Evolutionary conservation across 2,329 filamentous ascomycete genomes (phyloP).

Genomic region (Capronia americana): DNA sequence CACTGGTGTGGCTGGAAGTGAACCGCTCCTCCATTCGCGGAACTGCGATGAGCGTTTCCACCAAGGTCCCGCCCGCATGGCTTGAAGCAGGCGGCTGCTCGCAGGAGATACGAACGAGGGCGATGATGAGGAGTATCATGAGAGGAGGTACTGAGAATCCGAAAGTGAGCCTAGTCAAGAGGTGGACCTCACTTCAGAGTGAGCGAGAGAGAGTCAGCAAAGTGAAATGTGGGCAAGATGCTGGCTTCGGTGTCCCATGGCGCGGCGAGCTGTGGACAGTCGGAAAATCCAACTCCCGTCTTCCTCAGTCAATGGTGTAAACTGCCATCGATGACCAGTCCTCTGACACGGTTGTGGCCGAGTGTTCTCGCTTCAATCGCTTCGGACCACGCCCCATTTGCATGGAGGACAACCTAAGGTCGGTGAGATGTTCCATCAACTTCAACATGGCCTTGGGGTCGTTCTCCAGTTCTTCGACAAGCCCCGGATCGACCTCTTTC

Average conservation of each 20-base stretch:
- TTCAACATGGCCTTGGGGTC: constrained; percentile 3
- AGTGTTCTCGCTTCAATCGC: neutral
- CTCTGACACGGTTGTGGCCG: neutral
- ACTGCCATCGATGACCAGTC: neutral
- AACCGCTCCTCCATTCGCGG: neutral
- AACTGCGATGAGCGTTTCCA: neutral
- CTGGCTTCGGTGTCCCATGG: neutral
- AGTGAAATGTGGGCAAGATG: neutral
- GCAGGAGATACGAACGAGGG: too few relatives aligned
- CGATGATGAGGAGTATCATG: neutral
- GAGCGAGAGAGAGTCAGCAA: neutral
- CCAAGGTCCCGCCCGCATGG: too few relatives aligned
- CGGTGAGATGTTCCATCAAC: neutral
- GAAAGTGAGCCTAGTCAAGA: neutral
- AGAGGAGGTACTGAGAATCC: neutral
- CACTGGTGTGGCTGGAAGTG: too few relatives aligned
- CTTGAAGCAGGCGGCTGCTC: neutral
- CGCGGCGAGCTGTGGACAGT: too few relatives aligned
- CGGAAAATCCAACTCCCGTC: neutral
- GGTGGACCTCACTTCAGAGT: neutral
- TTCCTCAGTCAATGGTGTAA: neutral
- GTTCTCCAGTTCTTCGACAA: neutral
- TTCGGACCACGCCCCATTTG: neutral
- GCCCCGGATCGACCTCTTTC: neutral
- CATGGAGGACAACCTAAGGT: neutral